phyloP scores from a whole-genome alignment of 352 stramenopile species.

The Phytopythium ostracodes region DNA sequence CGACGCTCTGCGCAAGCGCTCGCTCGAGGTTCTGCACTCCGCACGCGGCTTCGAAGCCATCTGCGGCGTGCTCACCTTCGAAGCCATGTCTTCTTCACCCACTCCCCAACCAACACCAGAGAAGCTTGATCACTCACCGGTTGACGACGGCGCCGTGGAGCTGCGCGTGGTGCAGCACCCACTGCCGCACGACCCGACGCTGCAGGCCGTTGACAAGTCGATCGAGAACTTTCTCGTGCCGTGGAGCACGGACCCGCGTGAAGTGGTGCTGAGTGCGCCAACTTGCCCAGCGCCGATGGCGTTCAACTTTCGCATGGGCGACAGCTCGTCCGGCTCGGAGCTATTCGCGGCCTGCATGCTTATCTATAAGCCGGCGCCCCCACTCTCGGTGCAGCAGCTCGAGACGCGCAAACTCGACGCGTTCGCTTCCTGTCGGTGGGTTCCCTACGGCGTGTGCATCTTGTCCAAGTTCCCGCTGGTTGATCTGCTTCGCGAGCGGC shows the following conservation, averaged over 20 bases:
- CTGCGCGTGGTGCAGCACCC: constrained; percentile 47
- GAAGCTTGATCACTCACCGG: constrained; percentile 4
- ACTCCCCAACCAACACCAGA: constrained; percentile 10
- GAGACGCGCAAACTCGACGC: constrained; percentile 53
- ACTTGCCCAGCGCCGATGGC: constrained; percentile 53
- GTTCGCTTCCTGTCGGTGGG: constrained; percentile 44
- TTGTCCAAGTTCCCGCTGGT: constrained; percentile 82
- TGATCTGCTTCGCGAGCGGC: constrained; percentile 69
- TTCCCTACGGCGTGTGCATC: constrained; percentile 78
- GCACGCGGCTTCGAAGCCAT: constrained; percentile 72
- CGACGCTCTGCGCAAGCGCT: constrained; percentile 44
- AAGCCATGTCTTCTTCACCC: constrained; percentile 36
- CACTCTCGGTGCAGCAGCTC: constrained; percentile 51
- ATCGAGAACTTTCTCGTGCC: constrained; percentile 70
- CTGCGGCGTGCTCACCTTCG: constrained; percentile 71
- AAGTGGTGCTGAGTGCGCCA: constrained; percentile 36
- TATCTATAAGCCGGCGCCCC: constrained; percentile 74
- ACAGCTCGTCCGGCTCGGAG: constrained; percentile 64
- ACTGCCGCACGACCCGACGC: constrained; percentile 42
- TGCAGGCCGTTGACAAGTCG: constrained; percentile 52
- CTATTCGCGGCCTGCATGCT: constrained; percentile 75
- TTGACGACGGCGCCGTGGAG: constrained; percentile 29
- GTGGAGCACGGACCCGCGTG: constrained; percentile 41
- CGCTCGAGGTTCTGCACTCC: constrained; percentile 61
- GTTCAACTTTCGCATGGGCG: constrained; percentile 78